Percentiles rank a stretch among this genome's conserved stretches.
Conservation (phyloP, 2,329 filamentous ascomycete species). For the Alternaria postmessia region DNA sequence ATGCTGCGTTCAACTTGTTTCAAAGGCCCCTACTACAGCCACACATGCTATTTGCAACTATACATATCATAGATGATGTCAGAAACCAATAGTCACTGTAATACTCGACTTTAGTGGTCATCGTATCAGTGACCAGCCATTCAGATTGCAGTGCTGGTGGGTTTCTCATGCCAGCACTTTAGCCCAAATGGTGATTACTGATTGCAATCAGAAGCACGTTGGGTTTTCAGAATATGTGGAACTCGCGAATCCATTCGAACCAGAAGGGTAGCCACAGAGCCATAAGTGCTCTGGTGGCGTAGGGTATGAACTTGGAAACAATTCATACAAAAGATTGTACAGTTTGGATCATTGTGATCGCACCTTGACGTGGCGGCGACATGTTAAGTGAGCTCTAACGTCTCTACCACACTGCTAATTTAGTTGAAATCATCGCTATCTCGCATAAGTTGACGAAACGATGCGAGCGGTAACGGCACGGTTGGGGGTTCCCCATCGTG, state of each 20-base stretch:
- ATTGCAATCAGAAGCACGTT: neutral
- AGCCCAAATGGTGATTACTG: neutral
- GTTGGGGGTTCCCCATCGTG: constrained; percentile 2
- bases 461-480: constrained; percentile 7
- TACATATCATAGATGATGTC: neutral
- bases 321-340: neutral
- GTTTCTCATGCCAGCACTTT: neutral
- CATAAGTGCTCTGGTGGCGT: neutral
- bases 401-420: neutral
- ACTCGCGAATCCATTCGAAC: neutral
- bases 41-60: constrained; percentile 11
- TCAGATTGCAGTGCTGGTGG: neutral
- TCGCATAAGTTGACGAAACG: neutral
- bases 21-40: constrained; percentile 14
- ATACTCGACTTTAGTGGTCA: neutral
- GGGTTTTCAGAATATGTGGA: neutral
- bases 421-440: neutral
- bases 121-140: neutral
- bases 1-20: constrained; percentile 25
- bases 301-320: neutral
- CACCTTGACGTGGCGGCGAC: neutral
- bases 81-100: neutral
- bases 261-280: neutral
- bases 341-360: neutral
- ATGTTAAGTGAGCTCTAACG: neutral